A percentile compares a stretch with the other conserved stretches of the same genome.
Evolutionary conservation across 2,329 filamentous ascomycete species (phyloP).

Genomic region (Botrytis elliptica): DNA sequence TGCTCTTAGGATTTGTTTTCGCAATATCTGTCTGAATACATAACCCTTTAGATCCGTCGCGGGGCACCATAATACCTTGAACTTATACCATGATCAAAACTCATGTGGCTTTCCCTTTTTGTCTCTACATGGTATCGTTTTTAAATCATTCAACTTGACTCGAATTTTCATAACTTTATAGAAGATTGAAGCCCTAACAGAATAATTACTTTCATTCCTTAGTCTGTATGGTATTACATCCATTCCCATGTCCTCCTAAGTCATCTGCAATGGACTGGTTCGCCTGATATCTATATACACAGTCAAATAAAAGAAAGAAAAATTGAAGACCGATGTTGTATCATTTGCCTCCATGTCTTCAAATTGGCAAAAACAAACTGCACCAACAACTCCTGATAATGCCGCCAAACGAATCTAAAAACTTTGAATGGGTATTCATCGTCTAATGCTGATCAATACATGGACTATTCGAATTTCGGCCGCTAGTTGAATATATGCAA

Average conservation of each 20-base stretch:
- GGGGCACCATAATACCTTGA: background rate
- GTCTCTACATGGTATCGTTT: background rate
- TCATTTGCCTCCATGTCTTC: background rate
- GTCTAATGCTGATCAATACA: background rate
- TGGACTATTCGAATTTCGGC: background rate
- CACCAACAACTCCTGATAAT: constrained; percentile 5
- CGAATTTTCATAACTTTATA: background rate
- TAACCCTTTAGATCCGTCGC: background rate
- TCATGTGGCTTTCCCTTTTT: background rate
- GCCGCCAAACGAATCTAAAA: background rate
- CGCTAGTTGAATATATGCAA: background rate
- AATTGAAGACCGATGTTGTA: constrained; percentile 12
- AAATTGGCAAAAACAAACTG: background rate
- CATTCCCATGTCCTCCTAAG: background rate
- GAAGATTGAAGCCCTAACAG: background rate
- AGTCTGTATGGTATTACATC: background rate
- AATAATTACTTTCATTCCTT: background rate
- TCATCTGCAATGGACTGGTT: constrained; percentile 40
- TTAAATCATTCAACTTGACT: background rate
- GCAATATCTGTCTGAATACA: background rate
- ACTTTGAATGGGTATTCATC: background rate
- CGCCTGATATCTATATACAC: constrained; percentile 42
- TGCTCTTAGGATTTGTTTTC: background rate
- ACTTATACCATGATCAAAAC: background rate
- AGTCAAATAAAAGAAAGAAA: background rate